These are phyloP conservation scores for Boletus semigastroideus DNA, from an alignment of 1,284 basidiomycete genomes.

Conservation along the genomic window DNA sequence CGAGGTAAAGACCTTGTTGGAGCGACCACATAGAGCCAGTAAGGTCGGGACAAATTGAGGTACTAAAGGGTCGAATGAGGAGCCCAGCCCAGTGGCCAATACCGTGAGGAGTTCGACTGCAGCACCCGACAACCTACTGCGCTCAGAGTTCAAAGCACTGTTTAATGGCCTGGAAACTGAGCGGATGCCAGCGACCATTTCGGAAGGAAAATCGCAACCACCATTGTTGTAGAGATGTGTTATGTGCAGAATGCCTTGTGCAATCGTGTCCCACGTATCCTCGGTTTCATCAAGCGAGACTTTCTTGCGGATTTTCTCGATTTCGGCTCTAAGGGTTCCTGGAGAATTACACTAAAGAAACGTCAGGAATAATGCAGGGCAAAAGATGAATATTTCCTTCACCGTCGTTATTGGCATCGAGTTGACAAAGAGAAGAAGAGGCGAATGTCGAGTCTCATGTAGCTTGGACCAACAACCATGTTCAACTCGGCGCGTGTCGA, in stretches of 20 bases:
- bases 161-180: conserved; percentile 56
- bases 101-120: conserved; percentile 65
- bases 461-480: conserved; percentile 10
- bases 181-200: conserved; percentile 56
- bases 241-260: conserved; percentile 52
- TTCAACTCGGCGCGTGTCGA: conserved; percentile 22
- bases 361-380: background rate
- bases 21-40: conserved; percentile 66
- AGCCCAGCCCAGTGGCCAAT: conserved; percentile 57
- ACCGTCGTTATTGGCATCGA: conserved; percentile 36
- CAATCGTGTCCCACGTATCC: conserved; percentile 81
- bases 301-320: conserved; percentile 43
- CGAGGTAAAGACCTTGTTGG: conserved; percentile 77
- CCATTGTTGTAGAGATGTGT: conserved; percentile 58
- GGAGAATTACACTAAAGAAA: conserved; percentile 35
- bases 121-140: conserved; percentile 72
- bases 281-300: conserved; percentile 71
- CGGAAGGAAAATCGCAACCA: conserved; percentile 53
- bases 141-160: conserved; percentile 70
- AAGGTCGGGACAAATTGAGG: conserved; percentile 67
- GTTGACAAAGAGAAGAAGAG: background rate
- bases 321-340: conserved; percentile 37
- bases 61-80: conserved; percentile 69
- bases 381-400: background rate
- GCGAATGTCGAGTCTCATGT: conserved; percentile 19